These are phyloP conservation scores for Boletus smithii DNA, from an alignment of 1,284 basidiomycete species.

Conservation along the genomic window DNA sequence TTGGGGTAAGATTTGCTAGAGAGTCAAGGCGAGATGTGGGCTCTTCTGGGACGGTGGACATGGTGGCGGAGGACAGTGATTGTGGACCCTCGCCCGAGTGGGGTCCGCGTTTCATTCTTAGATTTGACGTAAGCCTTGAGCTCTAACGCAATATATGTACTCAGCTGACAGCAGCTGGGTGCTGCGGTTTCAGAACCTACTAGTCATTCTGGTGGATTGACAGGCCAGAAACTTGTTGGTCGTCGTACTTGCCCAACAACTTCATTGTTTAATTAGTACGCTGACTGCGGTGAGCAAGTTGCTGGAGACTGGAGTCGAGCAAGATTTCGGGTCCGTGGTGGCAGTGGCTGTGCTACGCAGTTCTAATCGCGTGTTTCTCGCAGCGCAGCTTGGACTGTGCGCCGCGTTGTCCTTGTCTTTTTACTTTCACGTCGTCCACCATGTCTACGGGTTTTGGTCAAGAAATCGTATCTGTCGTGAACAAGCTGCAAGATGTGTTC, in stretches of 20 bases:
- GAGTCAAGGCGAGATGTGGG: neutral
- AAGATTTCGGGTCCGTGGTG: neutral
- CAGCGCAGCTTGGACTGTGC: slow-evolving; percentile 2
- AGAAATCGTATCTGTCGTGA: slow-evolving; percentile 74
- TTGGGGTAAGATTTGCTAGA: neutral
- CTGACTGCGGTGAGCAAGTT: neutral
- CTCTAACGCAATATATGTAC: neutral
- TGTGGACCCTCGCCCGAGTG: neutral
- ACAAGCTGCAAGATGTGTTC: slow-evolving; percentile 86
- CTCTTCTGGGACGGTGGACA: slow-evolving; percentile 5
- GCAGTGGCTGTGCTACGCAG: slow-evolving; percentile 28
- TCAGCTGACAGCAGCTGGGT: too few species aligned
- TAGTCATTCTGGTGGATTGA: neutral
- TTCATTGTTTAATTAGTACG: neutral
- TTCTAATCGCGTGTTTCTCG: slow-evolving; percentile 28
- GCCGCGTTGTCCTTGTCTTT: slow-evolving; percentile 13
- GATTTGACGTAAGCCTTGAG: slow-evolving; percentile 18
- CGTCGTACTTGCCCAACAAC: neutral
- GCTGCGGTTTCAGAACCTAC: slow-evolving; percentile 3
- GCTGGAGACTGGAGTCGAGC: too few species aligned
- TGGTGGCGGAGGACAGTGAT: slow-evolving; percentile 4
- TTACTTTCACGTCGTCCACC: slow-evolving; percentile 16
- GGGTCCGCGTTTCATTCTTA: neutral
- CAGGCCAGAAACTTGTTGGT: neutral
- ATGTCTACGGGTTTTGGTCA: slow-evolving; percentile 70